A percentile compares a stretch with the other conserved stretches of the same genome.
phyloP scores from a whole-genome alignment of 768 basidiomycete species.

The Termitomyces heimii region DNA sequence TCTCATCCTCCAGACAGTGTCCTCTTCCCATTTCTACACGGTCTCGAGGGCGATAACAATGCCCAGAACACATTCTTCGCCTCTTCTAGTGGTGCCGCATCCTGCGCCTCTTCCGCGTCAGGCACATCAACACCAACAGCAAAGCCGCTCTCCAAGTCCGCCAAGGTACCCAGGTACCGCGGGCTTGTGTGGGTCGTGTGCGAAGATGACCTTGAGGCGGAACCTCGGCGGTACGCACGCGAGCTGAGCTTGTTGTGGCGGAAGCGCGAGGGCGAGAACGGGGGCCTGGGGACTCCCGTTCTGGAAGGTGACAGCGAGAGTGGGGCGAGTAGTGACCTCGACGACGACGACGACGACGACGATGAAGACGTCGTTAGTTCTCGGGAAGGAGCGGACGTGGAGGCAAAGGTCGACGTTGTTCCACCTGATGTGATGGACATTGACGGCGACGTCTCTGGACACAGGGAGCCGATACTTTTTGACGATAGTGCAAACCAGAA shows the following conservation, averaged over 20 bases:
- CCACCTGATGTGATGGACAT: slow-evolving; percentile 16
- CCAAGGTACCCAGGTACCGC: slow-evolving; percentile 41
- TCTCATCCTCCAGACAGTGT: slow-evolving; percentile 74
- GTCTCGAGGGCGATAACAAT: slow-evolving; percentile 74
- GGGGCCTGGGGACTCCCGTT: not conserved
- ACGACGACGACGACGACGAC: slow-evolving; percentile 17
- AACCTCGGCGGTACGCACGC: slow-evolving; percentile 9
- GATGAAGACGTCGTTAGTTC: slow-evolving; percentile 8
- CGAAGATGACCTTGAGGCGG: slow-evolving; percentile 55
- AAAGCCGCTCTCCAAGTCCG: not conserved
- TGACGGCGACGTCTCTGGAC: slow-evolving; percentile 1
- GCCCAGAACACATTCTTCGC: slow-evolving; percentile 82
- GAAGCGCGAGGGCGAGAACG: slow-evolving; percentile 14
- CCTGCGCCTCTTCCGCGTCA: not conserved
- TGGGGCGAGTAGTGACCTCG: slow-evolving; percentile 12
- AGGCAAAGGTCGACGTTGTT: slow-evolving; percentile 17
- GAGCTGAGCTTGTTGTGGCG: slow-evolving; percentile 26
- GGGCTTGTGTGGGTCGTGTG: slow-evolving; percentile 81
- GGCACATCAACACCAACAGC: not conserved
- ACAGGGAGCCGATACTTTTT: slow-evolving; percentile 5
- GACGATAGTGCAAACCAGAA: slow-evolving; percentile 20
- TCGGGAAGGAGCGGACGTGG: slow-evolving; percentile 3
- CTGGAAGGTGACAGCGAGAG: slow-evolving; percentile 16
- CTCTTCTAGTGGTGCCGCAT: slow-evolving; percentile 16
- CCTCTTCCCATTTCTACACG: slow-evolving; percentile 87